Conservation (phyloP, 495 filamentous ascomycete genomes). For the Staphylotrichum longicolle region DNA sequence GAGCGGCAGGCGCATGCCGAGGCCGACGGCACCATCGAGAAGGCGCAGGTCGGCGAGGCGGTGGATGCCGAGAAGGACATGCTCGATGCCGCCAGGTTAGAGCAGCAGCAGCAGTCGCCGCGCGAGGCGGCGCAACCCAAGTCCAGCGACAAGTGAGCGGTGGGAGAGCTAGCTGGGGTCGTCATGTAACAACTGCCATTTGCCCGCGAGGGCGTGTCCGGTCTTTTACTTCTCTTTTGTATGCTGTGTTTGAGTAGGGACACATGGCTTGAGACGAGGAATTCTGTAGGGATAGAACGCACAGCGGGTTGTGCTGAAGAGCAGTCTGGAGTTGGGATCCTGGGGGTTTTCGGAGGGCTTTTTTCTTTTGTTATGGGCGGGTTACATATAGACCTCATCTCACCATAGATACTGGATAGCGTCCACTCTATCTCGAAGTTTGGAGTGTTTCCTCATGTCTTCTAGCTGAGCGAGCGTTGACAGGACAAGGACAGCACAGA, state of each 20-base stretch:
- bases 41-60: conserved; percentile 44
- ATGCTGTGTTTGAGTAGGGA: conserved; percentile 9
- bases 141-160: conserved; percentile 21
- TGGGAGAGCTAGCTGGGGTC: too few species aligned
- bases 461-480: too few species aligned
- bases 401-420: conserved; percentile 20
- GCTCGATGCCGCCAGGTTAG: conserved; percentile 24
- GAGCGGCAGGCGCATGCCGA: conserved; percentile 44
- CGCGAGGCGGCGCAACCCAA: conserved; percentile 11
- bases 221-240: conserved; percentile 13
- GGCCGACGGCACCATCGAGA: conserved; percentile 37
- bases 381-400: conserved; percentile 21
- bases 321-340: conserved; percentile 14
- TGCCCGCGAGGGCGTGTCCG: conserved; percentile 2
- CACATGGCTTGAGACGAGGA: conserved; percentile 12
- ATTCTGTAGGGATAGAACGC: conserved; percentile 16
- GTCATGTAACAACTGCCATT: background rate
- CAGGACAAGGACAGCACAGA: background rate
- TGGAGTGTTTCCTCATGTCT: background rate
- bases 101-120: conserved; percentile 15
- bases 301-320: conserved; percentile 6
- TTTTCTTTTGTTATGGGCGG: conserved; percentile 11
- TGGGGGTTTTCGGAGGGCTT: background rate
- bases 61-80: conserved; percentile 45
- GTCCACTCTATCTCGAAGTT: conserved; percentile 1